Conservation (phyloP, 495 filamentous ascomycete species). For the Trichodelitschia bisporula region DNA sequence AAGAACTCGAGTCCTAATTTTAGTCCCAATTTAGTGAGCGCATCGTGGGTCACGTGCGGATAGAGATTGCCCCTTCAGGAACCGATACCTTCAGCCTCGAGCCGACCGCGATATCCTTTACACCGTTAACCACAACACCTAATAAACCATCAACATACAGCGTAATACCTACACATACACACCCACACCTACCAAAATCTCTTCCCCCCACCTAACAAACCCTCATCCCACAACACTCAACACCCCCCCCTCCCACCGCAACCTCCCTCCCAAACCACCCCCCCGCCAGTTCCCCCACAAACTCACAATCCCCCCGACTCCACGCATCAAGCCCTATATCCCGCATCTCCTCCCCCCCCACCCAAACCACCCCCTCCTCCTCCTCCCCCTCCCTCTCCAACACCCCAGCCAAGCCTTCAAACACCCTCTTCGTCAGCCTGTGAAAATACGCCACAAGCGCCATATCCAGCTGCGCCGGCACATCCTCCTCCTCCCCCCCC, state of each 20-base stretch:
- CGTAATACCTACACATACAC: no score
- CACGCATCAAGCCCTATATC: constrained; percentile 72
- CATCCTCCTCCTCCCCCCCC: not conserved
- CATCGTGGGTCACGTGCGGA: no score
- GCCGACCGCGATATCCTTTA: no score
- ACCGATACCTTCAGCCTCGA: no score
- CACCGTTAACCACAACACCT: no score
- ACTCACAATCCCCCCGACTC: constrained; percentile 52
- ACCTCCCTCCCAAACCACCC: constrained; percentile 51
- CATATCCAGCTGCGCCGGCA: constrained; percentile 25
- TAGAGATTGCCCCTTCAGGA: no score
- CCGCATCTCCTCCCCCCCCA: constrained; percentile 33
- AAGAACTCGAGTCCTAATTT: no score
- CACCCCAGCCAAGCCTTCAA: constrained; percentile 38
- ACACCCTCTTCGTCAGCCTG: constrained; percentile 52
- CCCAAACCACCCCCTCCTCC: constrained; percentile 18
- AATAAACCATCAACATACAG: no score
- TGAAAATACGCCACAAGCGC: constrained; percentile 84
- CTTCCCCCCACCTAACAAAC: no score
- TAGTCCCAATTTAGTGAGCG: no score
- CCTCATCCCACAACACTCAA: constrained; percentile 61
- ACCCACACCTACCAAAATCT: no score
- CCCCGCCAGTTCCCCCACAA: constrained; percentile 38
- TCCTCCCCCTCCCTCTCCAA: constrained; percentile 27
- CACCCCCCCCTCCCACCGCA: constrained; percentile 40